Percentiles rank a stretch among this genome's conserved stretches.
Evolutionary conservation across 2,329 filamentous ascomycete genomes (phyloP).

Genomic region (Colletotrichum coccodes): DNA sequence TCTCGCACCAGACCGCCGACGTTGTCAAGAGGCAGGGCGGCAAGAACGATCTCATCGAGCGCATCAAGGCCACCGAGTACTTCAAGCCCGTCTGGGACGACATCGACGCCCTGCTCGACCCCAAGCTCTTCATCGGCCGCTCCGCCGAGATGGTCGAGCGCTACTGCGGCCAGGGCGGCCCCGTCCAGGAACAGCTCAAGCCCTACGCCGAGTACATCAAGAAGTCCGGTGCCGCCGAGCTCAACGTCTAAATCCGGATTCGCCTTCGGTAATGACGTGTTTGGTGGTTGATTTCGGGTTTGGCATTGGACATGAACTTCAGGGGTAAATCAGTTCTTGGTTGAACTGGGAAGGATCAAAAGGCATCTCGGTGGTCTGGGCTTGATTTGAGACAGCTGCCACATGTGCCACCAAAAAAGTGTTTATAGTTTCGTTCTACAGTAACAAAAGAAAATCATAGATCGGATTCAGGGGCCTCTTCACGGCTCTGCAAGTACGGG

Average conservation of each 20-base stretch:
- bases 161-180: conserved; percentile 52
- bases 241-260: conserved; percentile 52
- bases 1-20: conserved; percentile 78
- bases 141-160: conserved; percentile 55
- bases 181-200: conserved; percentile 49
- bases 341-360: not conserved
- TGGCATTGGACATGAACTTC: not conserved
- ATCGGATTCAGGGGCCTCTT: not conserved
- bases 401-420: not conserved
- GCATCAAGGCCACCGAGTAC: conserved; percentile 78
- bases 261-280: no score
- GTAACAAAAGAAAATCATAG: not conserved
- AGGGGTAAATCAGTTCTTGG: not conserved
- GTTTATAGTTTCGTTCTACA: not conserved
- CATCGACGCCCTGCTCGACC: conserved; percentile 73
- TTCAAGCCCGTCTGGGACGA: conserved; percentile 79
- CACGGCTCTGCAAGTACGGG: no score
- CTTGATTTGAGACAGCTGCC: not conserved
- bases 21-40: conserved; percentile 64
- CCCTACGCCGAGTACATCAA: conserved; percentile 49
- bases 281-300: no score
- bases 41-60: conserved; percentile 59
- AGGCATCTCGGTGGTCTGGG: not conserved
- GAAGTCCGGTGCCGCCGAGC: conserved; percentile 45
- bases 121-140: conserved; percentile 62